These are phyloP conservation scores for Rhodomyrtus psidioides DNA, from an alignment of 441 rosid species.

Conservation along the genomic window DNA sequence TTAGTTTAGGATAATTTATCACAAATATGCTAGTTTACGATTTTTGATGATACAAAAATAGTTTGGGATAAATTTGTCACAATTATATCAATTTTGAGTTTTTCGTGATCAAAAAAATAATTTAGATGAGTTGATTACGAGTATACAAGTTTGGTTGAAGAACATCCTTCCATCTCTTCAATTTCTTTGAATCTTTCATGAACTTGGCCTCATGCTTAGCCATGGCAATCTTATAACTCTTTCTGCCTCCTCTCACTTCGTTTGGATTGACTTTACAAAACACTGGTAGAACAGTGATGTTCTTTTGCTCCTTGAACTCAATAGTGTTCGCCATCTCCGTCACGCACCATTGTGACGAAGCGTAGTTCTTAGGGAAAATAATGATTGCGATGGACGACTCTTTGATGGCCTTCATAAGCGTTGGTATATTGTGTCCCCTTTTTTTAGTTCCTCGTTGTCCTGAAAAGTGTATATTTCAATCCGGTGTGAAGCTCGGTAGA, in stretches of 20 bases:
- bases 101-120: no score
- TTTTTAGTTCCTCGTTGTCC: accelerated
- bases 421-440: neutral
- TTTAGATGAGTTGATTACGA: no score
- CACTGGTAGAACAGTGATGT: neutral
- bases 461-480: neutral
- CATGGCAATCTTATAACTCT: accelerated
- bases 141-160: no score
- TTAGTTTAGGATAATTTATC: no score
- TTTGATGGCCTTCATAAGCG: neutral
- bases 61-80: no score
- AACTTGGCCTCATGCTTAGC: neutral
- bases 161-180: no score
- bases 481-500: neutral
- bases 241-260: neutral
- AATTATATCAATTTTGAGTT: no score
- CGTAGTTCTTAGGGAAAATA: accelerated
- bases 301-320: neutral
- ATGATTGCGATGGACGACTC: neutral
- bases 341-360: neutral
- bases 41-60: no score
- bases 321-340: neutral
- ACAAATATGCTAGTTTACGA: no score
- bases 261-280: neutral
- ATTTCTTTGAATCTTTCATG: no score